Evolutionary conservation across 768 basidiomycete species (phyloP).

Genomic region (Calocybe cyanea): DNA sequence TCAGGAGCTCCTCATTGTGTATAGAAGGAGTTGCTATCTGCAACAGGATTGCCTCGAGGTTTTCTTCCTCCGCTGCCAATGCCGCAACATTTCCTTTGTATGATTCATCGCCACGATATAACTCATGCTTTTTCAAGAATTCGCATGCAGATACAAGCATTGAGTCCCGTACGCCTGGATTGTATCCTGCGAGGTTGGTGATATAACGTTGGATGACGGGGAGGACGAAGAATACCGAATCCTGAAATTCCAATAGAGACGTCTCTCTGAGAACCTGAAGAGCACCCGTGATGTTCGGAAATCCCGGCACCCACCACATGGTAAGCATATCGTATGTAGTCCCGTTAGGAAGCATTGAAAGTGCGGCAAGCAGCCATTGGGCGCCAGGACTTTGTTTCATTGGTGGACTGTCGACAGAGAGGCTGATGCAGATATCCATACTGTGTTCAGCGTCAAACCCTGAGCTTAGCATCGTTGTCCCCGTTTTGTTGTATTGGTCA

Average conservation of each 20-base stretch:
- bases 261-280: conserved; percentile 3
- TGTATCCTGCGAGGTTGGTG: conserved; percentile 6
- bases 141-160: conserved; percentile 10
- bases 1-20: no score
- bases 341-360: conserved; percentile 25
- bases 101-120: no score
- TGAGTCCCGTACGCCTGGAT: neutral
- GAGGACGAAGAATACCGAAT: conserved; percentile 9
- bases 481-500: neutral
- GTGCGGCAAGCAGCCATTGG: conserved; percentile 9
- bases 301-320: conserved; percentile 7
- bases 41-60: conserved; percentile 13
- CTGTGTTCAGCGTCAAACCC: conserved; percentile 7
- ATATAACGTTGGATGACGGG: conserved; percentile 18
- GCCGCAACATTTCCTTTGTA: neutral
- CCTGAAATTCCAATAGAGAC: conserved; percentile 1
- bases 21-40: neutral
- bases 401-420: conserved; percentile 6
- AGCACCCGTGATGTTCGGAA: conserved; percentile 4
- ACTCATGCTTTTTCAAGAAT: conserved; percentile 15
- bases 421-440: conserved; percentile 10
- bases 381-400: conserved; percentile 4
- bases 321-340: conserved; percentile 11
- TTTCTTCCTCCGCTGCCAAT: conserved; percentile 9
- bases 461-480: conserved; percentile 4